A percentile compares a stretch with the other conserved stretches of the same genome.
Evolutionary conservation across 352 stramenopile genomes (phyloP).

Genomic region (Globisporangium radiosum): DNA sequence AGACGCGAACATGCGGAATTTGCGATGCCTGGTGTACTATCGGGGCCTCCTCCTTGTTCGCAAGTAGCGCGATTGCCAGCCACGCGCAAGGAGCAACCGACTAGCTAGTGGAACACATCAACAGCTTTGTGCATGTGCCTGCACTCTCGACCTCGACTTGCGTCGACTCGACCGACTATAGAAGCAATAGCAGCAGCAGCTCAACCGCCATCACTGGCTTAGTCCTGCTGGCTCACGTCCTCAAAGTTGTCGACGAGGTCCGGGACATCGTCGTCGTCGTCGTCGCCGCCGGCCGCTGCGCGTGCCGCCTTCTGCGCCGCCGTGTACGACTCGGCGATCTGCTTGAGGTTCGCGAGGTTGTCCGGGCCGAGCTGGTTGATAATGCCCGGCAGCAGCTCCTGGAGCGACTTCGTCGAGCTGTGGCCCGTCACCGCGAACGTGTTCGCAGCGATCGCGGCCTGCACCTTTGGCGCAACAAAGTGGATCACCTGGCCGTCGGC

Average conservation of each 20-base stretch:
- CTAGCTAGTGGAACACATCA: conserved; percentile 22
- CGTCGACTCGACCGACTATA: not conserved
- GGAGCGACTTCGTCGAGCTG: conserved; percentile 94
- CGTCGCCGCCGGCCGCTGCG: conserved; percentile 58
- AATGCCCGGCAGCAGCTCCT: conserved; percentile 97
- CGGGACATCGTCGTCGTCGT: conserved; percentile 95
- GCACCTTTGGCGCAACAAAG: conserved; percentile 97
- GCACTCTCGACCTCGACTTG: not conserved
- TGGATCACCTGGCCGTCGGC: conserved; percentile 98
- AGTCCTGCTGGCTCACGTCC: conserved; percentile 91
- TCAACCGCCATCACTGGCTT: conserved; percentile 19
- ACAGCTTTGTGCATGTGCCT: conserved; percentile 3
- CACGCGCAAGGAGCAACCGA: conserved; percentile 8
- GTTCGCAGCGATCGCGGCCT: conserved; percentile 97
- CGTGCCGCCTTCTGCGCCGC: conserved; percentile 74
- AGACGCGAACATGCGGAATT: conserved; percentile 13
- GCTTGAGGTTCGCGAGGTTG: conserved; percentile 94
- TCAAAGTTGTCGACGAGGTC: conserved; percentile 99
- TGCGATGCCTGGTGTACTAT: conserved; percentile 58
- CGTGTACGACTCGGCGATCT: conserved; percentile 89
- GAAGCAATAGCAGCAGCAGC: too few relatives aligned
- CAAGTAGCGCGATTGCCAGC: conserved; percentile 27
- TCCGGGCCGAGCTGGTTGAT: conserved; percentile 98
- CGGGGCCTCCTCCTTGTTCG: conserved; percentile 31
- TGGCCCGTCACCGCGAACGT: conserved; percentile 97